These are phyloP conservation scores for Hypoxylon sp. DNA, from an alignment of 2,329 filamentous ascomycete species.

Conservation along the genomic window DNA sequence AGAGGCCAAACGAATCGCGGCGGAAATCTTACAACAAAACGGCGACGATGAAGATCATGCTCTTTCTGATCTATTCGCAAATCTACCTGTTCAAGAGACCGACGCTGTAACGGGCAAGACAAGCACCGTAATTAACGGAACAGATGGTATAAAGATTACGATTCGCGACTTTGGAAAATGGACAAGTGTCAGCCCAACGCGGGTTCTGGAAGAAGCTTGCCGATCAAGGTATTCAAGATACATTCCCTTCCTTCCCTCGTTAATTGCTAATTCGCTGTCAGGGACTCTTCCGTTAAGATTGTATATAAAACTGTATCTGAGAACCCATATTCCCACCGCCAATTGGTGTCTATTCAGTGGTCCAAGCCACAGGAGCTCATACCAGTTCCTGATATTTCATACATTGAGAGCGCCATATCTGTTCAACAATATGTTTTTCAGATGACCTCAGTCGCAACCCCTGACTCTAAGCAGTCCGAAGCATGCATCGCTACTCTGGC, in stretches of 20 bases:
- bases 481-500: slow-evolving; percentile 85
- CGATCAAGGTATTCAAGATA: slow-evolving; percentile 72
- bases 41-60: slow-evolving; percentile 67
- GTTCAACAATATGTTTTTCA: slow-evolving; percentile 73
- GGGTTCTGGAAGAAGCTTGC: slow-evolving; percentile 88
- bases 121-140: slow-evolving; percentile 66
- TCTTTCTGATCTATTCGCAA: slow-evolving; percentile 69
- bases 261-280: slow-evolving; percentile 51
- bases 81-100: slow-evolving; percentile 71
- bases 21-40: slow-evolving; percentile 67
- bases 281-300: slow-evolving; percentile 78
- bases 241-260: slow-evolving; percentile 12
- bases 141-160: slow-evolving; percentile 67
- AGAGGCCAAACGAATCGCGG: slow-evolving; percentile 70
- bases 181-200: slow-evolving; percentile 80
- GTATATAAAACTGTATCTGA: slow-evolving; percentile 78
- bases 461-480: slow-evolving; percentile 85
- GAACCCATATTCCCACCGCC: slow-evolving; percentile 80
- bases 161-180: slow-evolving; percentile 89
- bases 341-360: slow-evolving; percentile 82
- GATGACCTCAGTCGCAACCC: slow-evolving; percentile 80
- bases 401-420: slow-evolving; percentile 61
- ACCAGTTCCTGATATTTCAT: slow-evolving; percentile 54
- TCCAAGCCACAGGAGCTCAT: slow-evolving; percentile 75
- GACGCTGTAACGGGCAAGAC: slow-evolving; percentile 71